These are phyloP conservation scores for Penicillium bialowiezense DNA, from an alignment of 495 filamentous ascomycete genomes.

Conservation along the genomic window DNA sequence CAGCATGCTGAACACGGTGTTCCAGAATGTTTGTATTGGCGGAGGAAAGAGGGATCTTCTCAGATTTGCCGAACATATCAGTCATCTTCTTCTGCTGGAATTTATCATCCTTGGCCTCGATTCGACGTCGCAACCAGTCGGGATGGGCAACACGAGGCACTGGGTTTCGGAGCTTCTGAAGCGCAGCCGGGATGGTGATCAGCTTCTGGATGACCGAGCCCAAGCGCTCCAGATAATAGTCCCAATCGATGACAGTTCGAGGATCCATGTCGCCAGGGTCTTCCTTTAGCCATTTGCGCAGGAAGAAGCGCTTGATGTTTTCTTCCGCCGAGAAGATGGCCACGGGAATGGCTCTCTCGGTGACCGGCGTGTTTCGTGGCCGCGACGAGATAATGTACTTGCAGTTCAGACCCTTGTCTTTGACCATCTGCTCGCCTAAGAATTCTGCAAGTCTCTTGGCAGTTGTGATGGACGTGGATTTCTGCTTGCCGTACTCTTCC, in stretches of 20 bases:
- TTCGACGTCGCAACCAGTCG: constrained; percentile 91
- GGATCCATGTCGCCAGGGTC: constrained; percentile 94
- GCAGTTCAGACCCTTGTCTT: constrained; percentile 98
- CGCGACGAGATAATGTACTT: constrained; percentile 95
- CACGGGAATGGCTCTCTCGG: constrained; percentile 89
- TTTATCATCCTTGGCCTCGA: constrained; percentile 91
- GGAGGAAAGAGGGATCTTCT: constrained; percentile 70
- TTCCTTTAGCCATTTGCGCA: constrained; percentile 93
- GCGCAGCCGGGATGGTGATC: constrained; percentile 94
- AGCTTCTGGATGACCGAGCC: constrained; percentile 97
- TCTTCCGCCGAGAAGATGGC: constrained; percentile 96
- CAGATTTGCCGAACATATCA: constrained; percentile 79
- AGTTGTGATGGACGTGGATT: constrained; percentile 97
- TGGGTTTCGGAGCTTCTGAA: constrained; percentile 93
- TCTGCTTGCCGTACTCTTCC: constrained; percentile 92
- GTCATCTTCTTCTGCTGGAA: constrained; percentile 99
- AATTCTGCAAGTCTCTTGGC: constrained; percentile 96
- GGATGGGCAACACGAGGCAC: constrained; percentile 92
- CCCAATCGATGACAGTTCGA: constrained; percentile 85
- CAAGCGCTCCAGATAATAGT: constrained; percentile 92
- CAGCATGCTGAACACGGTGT: constrained; percentile 51
- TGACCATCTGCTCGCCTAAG: constrained; percentile 96
- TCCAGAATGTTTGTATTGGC: constrained; percentile 66
- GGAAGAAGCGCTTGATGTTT: constrained; percentile 79
- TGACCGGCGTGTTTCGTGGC: constrained; percentile 87